Base-by-base conservation (phyloP, 1,139 yeast species). In the Geotrichum histeridarum region DNA sequence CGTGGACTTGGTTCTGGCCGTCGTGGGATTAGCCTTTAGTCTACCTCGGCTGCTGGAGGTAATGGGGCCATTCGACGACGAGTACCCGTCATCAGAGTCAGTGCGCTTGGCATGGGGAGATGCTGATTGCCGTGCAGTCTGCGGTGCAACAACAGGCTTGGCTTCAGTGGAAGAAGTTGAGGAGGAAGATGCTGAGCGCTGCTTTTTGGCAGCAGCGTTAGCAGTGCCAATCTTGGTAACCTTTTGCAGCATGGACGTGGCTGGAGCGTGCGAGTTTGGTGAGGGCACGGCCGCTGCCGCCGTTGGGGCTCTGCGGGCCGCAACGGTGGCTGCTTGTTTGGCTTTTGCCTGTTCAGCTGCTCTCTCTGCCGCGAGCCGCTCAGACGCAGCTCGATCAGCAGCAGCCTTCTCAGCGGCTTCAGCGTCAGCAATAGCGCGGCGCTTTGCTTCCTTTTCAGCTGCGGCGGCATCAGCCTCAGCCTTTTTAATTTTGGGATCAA, bases 401-500 rank as follows among this genome's bases (percentile, higher is more conserved):
- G 35, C 51, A 4, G 33, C 37, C 41, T 52, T 49, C 31, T 51
- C 55, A 5, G 55, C 54, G 9, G 55, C 55, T 18, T 55, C 53
- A 9, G 48, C 42, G 7, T 53, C 57, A 18, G 48, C 47, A 17
- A 35, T 33, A n/a, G 48, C 48, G 11, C 51, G 42, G 14, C 44
- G 39, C 17, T 44, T 33, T 2, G 50, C 57, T 31, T 55, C 56
- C 11, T 49, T 48, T 36, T 50, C 56, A n/a, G 46, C 54, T 1
- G 36, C 49, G 2, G 51, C 48, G 8, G 45, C 37, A 6, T 54
- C 60, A 4, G 54, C 51, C 41, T 54, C 55, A 11, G 56, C 58
- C 17, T 57, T 57, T 47, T 67, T 61, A 14, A 60, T 48, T 53
- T 63, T 61, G 14, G 72, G 71, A 35, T 69, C 73, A 37, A 67